Percentiles rank a stretch among this genome's conserved stretches.
These are phyloP conservation scores for Senna tora DNA, from an alignment of 306 rosid genomes.

Conservation along the genomic window DNA sequence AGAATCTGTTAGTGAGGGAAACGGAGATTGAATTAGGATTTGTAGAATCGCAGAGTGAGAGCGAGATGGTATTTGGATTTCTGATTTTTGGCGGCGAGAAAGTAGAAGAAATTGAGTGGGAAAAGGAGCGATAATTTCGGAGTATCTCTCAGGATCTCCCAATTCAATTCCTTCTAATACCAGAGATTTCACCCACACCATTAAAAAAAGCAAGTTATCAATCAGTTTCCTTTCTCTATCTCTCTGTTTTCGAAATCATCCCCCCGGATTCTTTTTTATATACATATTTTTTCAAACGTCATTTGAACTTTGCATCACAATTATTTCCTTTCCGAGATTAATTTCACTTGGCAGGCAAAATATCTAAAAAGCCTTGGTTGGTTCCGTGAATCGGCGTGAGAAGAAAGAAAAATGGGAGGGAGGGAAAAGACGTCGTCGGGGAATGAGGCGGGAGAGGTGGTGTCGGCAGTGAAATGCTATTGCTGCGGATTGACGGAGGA, in stretches of 20 bases:
- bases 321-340: not conserved
- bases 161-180: constrained; percentile 13
- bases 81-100: constrained; percentile 45
- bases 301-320: not conserved
- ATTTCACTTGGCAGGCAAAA: not conserved
- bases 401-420: constrained; percentile 8
- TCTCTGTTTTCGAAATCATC: not conserved
- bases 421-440: constrained; percentile 42
- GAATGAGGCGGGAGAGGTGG: constrained; percentile 44
- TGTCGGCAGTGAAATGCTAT: constrained; percentile 58
- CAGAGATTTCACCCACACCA: constrained; percentile 24
- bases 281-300: not conserved
- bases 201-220: not conserved
- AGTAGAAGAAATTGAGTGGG: constrained; percentile 61
- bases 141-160: not conserved
- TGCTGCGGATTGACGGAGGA: constrained; percentile 84
- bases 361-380: too few relatives aligned
- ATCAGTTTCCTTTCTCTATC: constrained; percentile 11
- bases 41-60: too few relatives aligned
- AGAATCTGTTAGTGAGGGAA: not conserved
- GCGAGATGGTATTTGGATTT: constrained; percentile 37
- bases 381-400: too few relatives aligned
- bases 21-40: too few relatives aligned
- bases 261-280: not conserved
- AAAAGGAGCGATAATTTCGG: constrained; percentile 57